Evolutionary conservation across 2,329 filamentous ascomycete genomes (phyloP).

Genomic region (Teratosphaeria destructans): DNA sequence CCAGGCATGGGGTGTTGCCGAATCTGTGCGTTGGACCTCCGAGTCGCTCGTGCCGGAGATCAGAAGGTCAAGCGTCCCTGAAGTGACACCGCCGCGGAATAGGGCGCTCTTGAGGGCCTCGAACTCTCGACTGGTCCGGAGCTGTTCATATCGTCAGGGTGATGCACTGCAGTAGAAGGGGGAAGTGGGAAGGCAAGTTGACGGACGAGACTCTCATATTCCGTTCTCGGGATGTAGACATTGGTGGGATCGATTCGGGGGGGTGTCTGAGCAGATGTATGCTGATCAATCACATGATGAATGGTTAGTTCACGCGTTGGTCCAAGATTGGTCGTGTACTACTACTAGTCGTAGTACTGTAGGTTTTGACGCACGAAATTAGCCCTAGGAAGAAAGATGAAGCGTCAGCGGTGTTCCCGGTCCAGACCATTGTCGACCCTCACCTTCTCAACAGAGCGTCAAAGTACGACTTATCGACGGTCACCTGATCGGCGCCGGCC

Average conservation of each 20-base stretch:
- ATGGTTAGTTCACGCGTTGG: neutral
- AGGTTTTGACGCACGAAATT: constrained; percentile 17
- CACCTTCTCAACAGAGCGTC: constrained; percentile 53
- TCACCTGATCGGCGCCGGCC: constrained; percentile 36
- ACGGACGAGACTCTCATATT: constrained; percentile 51
- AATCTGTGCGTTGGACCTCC: constrained; percentile 11
- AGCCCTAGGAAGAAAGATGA: constrained; percentile 11
- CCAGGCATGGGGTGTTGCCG: constrained; percentile 10
- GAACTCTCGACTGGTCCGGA: constrained; percentile 41
- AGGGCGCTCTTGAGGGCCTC: constrained; percentile 40
- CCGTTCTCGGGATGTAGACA: constrained; percentile 48
- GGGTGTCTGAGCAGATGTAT: constrained; percentile 14
- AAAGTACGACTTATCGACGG: constrained; percentile 51
- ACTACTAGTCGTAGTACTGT: too few relatives aligned
- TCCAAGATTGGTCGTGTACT: neutral
- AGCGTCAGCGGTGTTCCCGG: constrained; percentile 6
- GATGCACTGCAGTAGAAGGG: neutral
- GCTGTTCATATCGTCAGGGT: constrained; percentile 14
- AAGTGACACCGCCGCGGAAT: constrained; percentile 40
- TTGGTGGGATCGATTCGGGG: constrained; percentile 12
- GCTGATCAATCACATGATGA: constrained; percentile 5
- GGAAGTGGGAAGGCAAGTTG: neutral
- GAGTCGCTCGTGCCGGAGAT: constrained; percentile 21
- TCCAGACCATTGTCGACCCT: constrained; percentile 1
- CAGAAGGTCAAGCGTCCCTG: constrained; percentile 40